These are phyloP conservation scores for Moniliella sp. DNA, from an alignment of 1,284 basidiomycete species.

Conservation along the genomic window DNA sequence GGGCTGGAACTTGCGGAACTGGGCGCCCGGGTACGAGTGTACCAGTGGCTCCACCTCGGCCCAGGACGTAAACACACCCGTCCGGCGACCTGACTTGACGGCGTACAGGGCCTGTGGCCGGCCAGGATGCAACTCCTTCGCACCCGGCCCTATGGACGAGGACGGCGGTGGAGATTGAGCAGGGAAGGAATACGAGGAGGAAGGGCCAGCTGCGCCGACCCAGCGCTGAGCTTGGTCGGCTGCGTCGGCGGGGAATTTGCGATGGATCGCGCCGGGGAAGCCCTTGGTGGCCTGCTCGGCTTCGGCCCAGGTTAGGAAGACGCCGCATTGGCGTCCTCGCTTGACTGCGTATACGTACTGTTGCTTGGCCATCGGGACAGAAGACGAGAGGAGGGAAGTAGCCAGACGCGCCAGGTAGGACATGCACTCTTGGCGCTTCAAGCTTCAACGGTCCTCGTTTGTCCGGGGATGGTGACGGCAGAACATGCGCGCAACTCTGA, in stretches of 20 bases:
- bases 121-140: too few relatives aligned
- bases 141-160: too few relatives aligned
- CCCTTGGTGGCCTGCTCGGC: slow-evolving; percentile 1
- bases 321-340: slow-evolving; percentile 14
- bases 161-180: too few relatives aligned
- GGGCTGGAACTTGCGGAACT: too few relatives aligned
- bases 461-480: background rate
- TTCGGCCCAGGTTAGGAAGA: slow-evolving; percentile 25
- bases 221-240: background rate
- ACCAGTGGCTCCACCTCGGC: too few relatives aligned
- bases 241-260: background rate
- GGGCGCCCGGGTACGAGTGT: too few relatives aligned
- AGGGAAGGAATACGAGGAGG: too few relatives aligned
- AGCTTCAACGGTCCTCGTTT: too few relatives aligned
- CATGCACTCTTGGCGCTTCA: too few relatives aligned
- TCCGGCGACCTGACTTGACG: slow-evolving; percentile 1
- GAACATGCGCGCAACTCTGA: background rate
- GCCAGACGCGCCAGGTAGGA: too few relatives aligned
- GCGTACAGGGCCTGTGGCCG: background rate
- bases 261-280: background rate
- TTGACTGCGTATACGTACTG: slow-evolving; percentile 16
- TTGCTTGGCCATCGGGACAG: slow-evolving; percentile 4
- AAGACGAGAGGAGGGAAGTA: background rate
- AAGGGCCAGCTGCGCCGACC: background rate
- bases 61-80: slow-evolving; percentile 25